Conservation (phyloP, 768 basidiomycete species). For the Russula emetica region DNA sequence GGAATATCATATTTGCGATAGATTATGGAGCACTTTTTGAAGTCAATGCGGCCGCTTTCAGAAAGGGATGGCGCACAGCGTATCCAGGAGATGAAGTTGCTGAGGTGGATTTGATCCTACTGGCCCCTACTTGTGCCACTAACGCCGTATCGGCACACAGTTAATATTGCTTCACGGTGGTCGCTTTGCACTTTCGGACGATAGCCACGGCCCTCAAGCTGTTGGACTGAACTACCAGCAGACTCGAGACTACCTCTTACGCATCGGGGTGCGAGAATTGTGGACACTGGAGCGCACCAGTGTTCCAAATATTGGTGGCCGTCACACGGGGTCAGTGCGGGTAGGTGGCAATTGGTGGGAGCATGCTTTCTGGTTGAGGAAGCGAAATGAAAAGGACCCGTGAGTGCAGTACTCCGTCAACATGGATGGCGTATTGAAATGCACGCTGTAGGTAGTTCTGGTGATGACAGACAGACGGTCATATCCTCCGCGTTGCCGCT, state of each 20-base stretch:
- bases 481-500: conserved; percentile 4
- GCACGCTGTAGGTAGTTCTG: background rate
- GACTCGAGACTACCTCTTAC: conserved; percentile 59
- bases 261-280: conserved; percentile 55
- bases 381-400: background rate
- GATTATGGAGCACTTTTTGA: conserved; percentile 91
- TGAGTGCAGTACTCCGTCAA: conserved; percentile 10
- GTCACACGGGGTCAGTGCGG: conserved; percentile 42
- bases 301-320: conserved; percentile 44
- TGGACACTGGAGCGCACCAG: conserved; percentile 53
- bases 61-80: conserved; percentile 82
- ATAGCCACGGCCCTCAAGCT: conserved; percentile 86
- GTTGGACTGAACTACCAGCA: conserved; percentile 84
- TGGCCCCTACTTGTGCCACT: conserved; percentile 17
- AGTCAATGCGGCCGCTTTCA: conserved; percentile 85
- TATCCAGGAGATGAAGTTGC: conserved; percentile 82
- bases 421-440: background rate
- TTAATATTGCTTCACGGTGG: conserved; percentile 66
- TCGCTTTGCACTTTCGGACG: conserved; percentile 84
- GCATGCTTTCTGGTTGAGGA: conserved; percentile 52
- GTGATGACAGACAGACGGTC: conserved; percentile 3
- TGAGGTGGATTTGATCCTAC: conserved; percentile 45
- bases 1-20: conserved; percentile 71
- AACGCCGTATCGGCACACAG: conserved; percentile 39
- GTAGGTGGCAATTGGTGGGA: conserved; percentile 53